phyloP scores from a whole-genome alignment of 331 rosid species.

The Arachis monticola region DNA sequence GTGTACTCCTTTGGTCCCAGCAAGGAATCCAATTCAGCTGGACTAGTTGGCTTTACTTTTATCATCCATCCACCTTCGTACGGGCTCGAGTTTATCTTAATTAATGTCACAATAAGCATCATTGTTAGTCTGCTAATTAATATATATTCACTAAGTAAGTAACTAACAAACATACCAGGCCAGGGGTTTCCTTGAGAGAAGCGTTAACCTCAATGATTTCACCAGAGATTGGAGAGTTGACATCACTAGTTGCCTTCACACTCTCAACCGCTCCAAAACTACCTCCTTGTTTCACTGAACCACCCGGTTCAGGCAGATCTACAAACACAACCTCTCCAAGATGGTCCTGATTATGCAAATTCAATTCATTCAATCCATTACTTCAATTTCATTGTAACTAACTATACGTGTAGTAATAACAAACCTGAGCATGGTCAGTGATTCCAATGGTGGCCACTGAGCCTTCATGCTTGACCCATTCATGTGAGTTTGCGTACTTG shows the following conservation, averaged over 20 bases:
- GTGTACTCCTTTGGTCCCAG: slow-evolving; percentile 81
- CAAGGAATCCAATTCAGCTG: slow-evolving; percentile 68
- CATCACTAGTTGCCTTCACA: slow-evolving; percentile 94
- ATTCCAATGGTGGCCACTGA: slow-evolving; percentile 84
- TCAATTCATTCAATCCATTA: too few species aligned
- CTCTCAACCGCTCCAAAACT: slow-evolving; percentile 95
- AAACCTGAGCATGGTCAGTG: slow-evolving; percentile 79
- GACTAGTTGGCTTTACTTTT: slow-evolving; percentile 79
- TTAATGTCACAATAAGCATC: background rate
- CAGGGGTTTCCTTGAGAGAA: slow-evolving; percentile 71
- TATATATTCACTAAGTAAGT: background rate
- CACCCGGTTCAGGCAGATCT: slow-evolving; percentile 82
- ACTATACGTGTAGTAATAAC: too few species aligned
- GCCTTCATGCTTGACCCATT: slow-evolving; percentile 99
- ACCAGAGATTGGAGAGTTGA: slow-evolving; percentile 92
- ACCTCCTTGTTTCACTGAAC: slow-evolving; percentile 53
- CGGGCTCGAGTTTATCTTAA: slow-evolving; percentile 76
- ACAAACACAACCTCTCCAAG: slow-evolving; percentile 96
- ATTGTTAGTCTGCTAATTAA: background rate
- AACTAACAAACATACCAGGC: slow-evolving; percentile 62
- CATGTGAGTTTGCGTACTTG: slow-evolving; percentile 92
- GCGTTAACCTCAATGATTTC: slow-evolving; percentile 80
- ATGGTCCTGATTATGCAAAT: slow-evolving; percentile 62
- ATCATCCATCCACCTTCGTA: slow-evolving; percentile 96
- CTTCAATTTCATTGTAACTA: too few species aligned